Evolutionary conservation across 1,284 basidiomycete species (phyloP).

Genomic region (Volvariella surrecta): DNA sequence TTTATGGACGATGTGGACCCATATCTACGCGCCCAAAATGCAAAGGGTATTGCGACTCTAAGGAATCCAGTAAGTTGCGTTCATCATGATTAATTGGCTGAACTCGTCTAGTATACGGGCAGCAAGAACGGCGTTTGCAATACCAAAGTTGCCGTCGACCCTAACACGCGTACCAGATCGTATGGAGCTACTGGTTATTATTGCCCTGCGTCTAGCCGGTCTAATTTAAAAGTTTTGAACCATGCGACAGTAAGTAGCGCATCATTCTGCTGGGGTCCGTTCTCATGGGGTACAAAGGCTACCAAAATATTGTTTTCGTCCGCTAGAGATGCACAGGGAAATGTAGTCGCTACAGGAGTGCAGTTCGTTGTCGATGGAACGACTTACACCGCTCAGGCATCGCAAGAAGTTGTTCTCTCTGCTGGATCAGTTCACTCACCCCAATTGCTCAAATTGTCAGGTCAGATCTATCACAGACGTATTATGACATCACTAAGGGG

Average conservation of each 20-base stretch:
- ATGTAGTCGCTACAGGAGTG: conserved; percentile 10
- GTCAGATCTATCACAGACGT: conserved; percentile 1
- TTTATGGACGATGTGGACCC: conserved; percentile 1
- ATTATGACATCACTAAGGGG: conserved; percentile 5
- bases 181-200: conserved; percentile 2
- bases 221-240: conserved; percentile 1
- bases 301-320: background rate
- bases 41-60: background rate
- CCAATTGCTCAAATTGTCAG: background rate
- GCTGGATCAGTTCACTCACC: conserved; percentile 7
- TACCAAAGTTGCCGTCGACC: background rate
- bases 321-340: background rate
- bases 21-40: background rate
- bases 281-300: background rate
- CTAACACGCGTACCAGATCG: background rate
- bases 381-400: conserved; percentile 7
- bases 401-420: conserved; percentile 13
- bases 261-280: background rate
- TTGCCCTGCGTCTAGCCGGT: background rate
- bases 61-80: background rate
- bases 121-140: conserved; percentile 1
- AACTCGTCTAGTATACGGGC: background rate
- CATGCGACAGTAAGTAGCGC: background rate
- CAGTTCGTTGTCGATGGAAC: conserved; percentile 6
- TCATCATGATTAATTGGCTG: background rate